Evolutionary conservation across 1,139 yeast species (phyloP).

Genomic region (Meyerozyma carpophila): DNA sequence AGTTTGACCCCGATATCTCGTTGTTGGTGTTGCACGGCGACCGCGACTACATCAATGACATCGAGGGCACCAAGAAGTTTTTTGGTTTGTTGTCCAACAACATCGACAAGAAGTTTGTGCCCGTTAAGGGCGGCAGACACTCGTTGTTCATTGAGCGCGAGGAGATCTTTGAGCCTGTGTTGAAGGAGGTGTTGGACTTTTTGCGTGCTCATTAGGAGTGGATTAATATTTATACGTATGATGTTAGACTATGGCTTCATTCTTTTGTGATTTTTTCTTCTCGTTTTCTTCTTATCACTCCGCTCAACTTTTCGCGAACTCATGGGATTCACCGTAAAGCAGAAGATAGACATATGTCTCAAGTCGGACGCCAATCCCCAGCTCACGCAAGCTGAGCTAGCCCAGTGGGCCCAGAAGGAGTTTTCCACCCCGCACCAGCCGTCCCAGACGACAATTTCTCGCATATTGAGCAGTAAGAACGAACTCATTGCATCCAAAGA

Average conservation of each 20-base stretch:
- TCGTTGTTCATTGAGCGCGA: conserved; percentile 40
- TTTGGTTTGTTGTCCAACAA: conserved; percentile 26
- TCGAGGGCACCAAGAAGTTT: conserved; percentile 48
- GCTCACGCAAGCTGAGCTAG: conserved; percentile 66
- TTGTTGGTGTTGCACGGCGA: conserved; percentile 29
- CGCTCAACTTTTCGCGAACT: neutral
- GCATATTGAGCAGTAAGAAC: conserved; percentile 54
- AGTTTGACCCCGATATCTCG: conserved; percentile 39
- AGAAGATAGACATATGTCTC: conserved; percentile 61
- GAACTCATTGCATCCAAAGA: conserved; percentile 56
- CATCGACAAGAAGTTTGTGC: conserved; percentile 22
- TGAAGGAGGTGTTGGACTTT: conserved; percentile 34
- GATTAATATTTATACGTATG: neutral
- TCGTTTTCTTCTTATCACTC: neutral
- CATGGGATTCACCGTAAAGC: conserved; percentile 59
- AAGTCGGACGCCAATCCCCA: conserved; percentile 62
- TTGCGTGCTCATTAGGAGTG: conserved; percentile 21
- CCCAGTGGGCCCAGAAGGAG: conserved; percentile 56
- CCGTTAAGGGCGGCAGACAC: conserved; percentile 37
- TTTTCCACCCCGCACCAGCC: conserved; percentile 52
- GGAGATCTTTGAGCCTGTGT: conserved; percentile 27
- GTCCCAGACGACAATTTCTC: conserved; percentile 63
- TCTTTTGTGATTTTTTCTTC: too few relatives aligned
- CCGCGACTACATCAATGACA: conserved; percentile 47
- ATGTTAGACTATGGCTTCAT: too few relatives aligned